Evolutionary conservation across 2,329 filamentous ascomycete species (phyloP), one percentile per base, ranked within the genome.

Genomic region (Xylaria sp.): DNA sequence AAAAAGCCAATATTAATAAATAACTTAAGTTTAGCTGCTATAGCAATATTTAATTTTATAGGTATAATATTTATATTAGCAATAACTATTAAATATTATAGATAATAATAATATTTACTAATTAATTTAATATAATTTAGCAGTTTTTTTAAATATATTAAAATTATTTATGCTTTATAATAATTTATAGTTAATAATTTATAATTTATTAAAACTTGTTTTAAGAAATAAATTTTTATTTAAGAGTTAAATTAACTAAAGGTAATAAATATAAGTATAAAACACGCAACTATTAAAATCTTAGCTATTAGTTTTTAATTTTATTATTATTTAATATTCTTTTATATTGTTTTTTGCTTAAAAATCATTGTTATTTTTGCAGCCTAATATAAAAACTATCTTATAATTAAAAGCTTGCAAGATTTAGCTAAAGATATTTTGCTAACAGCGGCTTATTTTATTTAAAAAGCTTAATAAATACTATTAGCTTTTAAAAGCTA

Each of bases 401-500:
- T n/a, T 21, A 21, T 37, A 55, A 55, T 18, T 16, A 9, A 55
- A 55, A 55, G 51, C 29, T n/a, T 37, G 12, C 3, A 55, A 55
- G 21, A 35, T 55, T 21, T 37, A 55, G 12, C 9, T 37, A n/a
- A 21, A 16, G 18, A 35, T 37, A 16, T 16, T 55, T 35, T 37
- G 12, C 3, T 21, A 37, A n/a, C 29, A 23, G 3, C 16, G 12
- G 51, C 51, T 37, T 37, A 55, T 18, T 13, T 55, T 55, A 37
- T 55, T 55, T 55, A 55, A 37, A 55, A 55, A 55, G 18, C 29
- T 55, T 21, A 55, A 55, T 23, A 2, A 55, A 12, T 55, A 37
- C 12, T 35, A 55, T 37, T 37, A 55, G 27, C 29, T 55, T 2
- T 55, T 5, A 10, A 55, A 55, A 13, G 18, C 18, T 16, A 13